Conservation (phyloP, 2,329 filamentous ascomycete genomes). For the Lasiodiplodia hormozganensis region DNA sequence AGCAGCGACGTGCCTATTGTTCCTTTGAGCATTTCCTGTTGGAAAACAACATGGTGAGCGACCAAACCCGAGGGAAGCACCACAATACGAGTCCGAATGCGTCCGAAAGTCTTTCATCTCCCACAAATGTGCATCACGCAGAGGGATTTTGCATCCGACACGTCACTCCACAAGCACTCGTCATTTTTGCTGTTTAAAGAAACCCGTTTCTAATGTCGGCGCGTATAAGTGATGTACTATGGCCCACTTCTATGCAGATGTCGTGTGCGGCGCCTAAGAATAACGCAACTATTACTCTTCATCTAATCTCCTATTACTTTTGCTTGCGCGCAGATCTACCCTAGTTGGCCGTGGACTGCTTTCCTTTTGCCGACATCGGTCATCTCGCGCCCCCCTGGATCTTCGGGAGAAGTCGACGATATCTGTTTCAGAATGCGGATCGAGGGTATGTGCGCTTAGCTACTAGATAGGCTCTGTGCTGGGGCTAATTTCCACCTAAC, state of each 20-base stretch:
- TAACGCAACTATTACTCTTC: too few relatives aligned
- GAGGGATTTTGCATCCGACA: background rate
- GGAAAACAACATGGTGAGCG: background rate
- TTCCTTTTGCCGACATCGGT: background rate
- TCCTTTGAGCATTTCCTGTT: background rate
- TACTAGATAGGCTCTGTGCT: background rate
- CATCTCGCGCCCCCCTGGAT: background rate
- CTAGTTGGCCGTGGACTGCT: background rate
- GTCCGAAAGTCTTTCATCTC: background rate
- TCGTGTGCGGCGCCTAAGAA: too few relatives aligned
- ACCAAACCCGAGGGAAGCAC: background rate
- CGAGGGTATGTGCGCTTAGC: background rate
- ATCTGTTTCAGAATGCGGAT: background rate
- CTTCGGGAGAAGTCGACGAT: background rate
- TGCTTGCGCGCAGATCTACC: too few relatives aligned
- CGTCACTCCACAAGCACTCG: too few relatives aligned
- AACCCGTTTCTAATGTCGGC: too few relatives aligned
- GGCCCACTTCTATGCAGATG: too few relatives aligned
- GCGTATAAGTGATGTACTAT: too few relatives aligned
- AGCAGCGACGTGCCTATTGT: background rate
- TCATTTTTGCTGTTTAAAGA: too few relatives aligned
- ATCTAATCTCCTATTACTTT: too few relatives aligned
- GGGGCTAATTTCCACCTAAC: background rate
- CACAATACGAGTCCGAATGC: background rate
- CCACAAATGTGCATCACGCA: background rate